Base-by-base conservation (phyloP, 2,329 filamentous ascomycete species). In the Diaporthe amygdali region DNA sequence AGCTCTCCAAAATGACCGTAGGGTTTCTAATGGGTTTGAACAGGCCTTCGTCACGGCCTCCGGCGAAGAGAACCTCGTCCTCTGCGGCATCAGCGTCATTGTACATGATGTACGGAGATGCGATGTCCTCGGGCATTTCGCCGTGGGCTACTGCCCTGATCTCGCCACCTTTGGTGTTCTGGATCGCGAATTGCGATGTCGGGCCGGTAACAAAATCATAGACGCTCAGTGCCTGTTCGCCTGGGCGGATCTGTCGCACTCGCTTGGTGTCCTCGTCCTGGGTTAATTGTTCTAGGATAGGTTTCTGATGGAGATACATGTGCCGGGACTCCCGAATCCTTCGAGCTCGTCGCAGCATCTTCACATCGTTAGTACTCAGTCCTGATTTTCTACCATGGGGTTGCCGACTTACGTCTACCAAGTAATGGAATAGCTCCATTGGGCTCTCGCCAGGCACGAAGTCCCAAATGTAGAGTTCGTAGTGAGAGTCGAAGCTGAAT, bases 391-490 rank as follows among this genome's bases (percentile, higher is more conserved):
- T 22, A 9, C 20, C 9, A 15, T 17, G 20, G 10, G 10, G 17
- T 6, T 14, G 30, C 14, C 34, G 32, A 56, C 64, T 54, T 47
- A 55, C 64, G 12, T 74, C 27, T 64, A 49, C 15, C 22, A 68
- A 15, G 30, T 20, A 20, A 46, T 76, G 74, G 44, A 76, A 78
- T 7, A 79, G 72, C 8, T 67, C 37, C 30, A 54, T 55, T 8
- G 74, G 41, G 8, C 69, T 61, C 27, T 71, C 41, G 10, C 74
- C 76, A 22, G 77, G 77, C 17, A 71, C 74, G 46, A 79, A 77
- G 51, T 79, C 75, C 78, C 78, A 79, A 37, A 79, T 71, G 75
- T 77, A 79, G 41, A 79, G 72, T 22, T 79, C 78, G 37, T 79
- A 79, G 63, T 75, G 77, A 22, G 75, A 74, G n/a, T 78, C 76